Base-by-base conservation (phyloP, 2,329 filamentous ascomycete species). In the Dothideomycetes sp. region DNA sequence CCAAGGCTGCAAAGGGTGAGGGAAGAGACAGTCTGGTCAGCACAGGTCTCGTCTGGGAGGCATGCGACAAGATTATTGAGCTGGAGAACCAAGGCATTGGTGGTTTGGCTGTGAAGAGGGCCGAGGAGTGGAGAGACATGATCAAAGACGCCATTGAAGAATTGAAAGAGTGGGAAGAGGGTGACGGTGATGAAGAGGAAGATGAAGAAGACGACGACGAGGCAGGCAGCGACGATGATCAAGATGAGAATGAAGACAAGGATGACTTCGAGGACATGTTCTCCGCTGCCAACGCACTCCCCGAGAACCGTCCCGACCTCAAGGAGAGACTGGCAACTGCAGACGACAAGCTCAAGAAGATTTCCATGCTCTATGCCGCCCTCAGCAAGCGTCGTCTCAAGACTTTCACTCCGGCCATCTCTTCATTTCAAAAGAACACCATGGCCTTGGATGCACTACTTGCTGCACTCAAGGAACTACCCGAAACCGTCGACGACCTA, bases 111-210 rank as follows among this genome's bases (percentile, higher is more conserved):
- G 70, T 82, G 0, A 68, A 72, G 48, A 87, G 81, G 54, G 81
- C 81, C 2, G 76, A 84, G 49, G 72, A 87, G 56, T 84, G 81
- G 61, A 68, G 77, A 31, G 84, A 84, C 41, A 75, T 82, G 2
- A 65, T 95, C 17, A 75, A 84, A 50, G 89, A 95, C 63, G 82
- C 86, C 0, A 74, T 93, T 49, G 76, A 84, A 46, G 89, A 95
- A 62, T 60, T 95, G 47, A 84, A 86, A 56, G 85, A 89, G 50
- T 95, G 88, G 86, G 66, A 72, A n/a, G 58, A 72, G 0, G 68
- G 65, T 5, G 58, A 55, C 0, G 66, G 72, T 11, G 58, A 72
- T 0, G 68, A 65, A 5, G 58, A 55, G 0, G 47, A 50, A 2
- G 53, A 50, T 4, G 58, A 59, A 27, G 60, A 53, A 3, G 52